Evolutionary conservation across 2,329 filamentous ascomycete genomes (phyloP), one percentile per base, ranked within the genome.

Genomic region (Talaromyces atroroseus): DNA sequence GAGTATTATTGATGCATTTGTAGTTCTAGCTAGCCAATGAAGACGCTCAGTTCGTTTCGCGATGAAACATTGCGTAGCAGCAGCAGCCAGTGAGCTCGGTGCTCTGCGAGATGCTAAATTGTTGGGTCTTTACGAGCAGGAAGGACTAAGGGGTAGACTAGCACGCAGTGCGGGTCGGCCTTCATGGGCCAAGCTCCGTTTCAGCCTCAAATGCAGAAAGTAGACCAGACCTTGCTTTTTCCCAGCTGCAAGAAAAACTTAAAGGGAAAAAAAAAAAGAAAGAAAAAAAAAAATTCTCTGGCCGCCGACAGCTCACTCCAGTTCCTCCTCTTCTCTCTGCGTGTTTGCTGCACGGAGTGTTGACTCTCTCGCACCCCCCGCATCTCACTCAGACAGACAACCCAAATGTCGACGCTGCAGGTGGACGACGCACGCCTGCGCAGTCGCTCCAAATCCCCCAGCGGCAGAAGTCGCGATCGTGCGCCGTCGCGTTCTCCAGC

Each of bases 391-490:
- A 48, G 8, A 18, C 32, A 18, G 16, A 40, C 32, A 48, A 23
- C 23, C 23, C 20, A 23, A 49, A 56, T 59, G 59, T 70, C 70
- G 67, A 70, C 71, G 32, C 70, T 76, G 40, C 69, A 71, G 55
- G 71, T 74, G 52, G 62, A 69, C 56, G 71, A 74, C 62, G 66
- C 72, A 64, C 71, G 72, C 64, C 72, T 71, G 61, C 74, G 75
- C 56, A 71, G 70, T 59, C 70, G 76, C 54, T 77, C 75, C 59
- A 76, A 72, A 60, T 77, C 75, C 34, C 75, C 74, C 34, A 64
- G 70, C 56, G 72, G 73, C 26, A 68, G 69, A 32, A 68, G 62
- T 59, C 66, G 71, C 46, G 74, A 76, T 52, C 70, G 73, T 46
- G 64, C 60, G 12, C 65, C 70, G 12, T 67, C 66, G 24, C 66